Evolutionary conservation across 2,329 filamentous ascomycete species (phyloP).

Genomic region (Pochonia chlamydosporia): DNA sequence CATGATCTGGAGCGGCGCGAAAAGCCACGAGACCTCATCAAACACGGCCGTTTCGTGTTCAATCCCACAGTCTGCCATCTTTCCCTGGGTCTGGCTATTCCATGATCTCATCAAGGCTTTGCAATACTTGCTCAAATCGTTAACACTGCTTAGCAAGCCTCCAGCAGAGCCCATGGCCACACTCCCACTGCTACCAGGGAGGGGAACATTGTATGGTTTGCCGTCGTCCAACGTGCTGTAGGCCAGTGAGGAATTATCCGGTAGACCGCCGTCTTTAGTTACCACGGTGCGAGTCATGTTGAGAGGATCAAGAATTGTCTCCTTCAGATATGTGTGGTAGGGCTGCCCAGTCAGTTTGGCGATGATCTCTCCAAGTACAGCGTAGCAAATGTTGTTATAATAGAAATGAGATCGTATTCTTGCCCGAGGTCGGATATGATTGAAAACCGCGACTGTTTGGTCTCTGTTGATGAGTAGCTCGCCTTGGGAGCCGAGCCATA

Average conservation of each 20-base stretch:
- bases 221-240: background rate
- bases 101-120: background rate
- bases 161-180: background rate
- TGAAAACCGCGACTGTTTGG: background rate
- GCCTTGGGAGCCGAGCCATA: background rate
- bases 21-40: no score
- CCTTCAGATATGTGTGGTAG: background rate
- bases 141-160: background rate
- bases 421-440: background rate
- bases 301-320: background rate
- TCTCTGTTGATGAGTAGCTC: background rate
- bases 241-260: background rate
- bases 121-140: background rate
- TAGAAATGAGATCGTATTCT: background rate
- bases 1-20: no score
- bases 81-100: background rate
- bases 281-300: background rate
- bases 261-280: background rate
- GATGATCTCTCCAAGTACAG: background rate
- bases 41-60: no score
- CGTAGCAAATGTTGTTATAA: background rate
- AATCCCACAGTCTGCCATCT: background rate
- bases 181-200: background rate
- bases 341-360: background rate
- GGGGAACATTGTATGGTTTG: background rate